phyloP scores from a whole-genome alignment of 352 stramenopile genomes.

The Globisporangium spinosum region DNA sequence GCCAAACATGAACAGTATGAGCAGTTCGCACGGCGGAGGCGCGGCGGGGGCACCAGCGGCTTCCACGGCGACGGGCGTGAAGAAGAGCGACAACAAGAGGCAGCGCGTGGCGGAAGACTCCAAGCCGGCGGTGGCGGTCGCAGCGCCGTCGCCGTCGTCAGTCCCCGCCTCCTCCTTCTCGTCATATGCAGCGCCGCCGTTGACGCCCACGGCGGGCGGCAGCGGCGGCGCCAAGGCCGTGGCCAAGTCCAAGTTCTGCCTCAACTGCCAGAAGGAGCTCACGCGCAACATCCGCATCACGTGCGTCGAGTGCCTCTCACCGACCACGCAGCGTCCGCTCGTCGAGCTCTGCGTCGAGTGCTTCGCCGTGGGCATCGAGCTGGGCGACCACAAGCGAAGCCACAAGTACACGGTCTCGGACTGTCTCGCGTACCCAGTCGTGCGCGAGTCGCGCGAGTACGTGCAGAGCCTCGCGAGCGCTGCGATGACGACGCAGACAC shows the following conservation, averaged over 20 bases:
- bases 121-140: neutral
- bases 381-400: slow-evolving; percentile 77
- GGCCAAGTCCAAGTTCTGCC: slow-evolving; percentile 73
- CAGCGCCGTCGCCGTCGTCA: slow-evolving; percentile 2
- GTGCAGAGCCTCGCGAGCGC: slow-evolving; percentile 11
- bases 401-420: slow-evolving; percentile 83
- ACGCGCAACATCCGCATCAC: slow-evolving; percentile 83
- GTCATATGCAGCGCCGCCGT: slow-evolving; percentile 17
- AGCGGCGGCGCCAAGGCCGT: slow-evolving; percentile 10
- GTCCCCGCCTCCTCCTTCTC: neutral
- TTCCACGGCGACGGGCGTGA: neutral
- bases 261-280: slow-evolving; percentile 86
- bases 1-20: slow-evolving; percentile 17
- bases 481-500: slow-evolving; percentile 4
- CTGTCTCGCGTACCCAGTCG: slow-evolving; percentile 74
- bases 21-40: neutral
- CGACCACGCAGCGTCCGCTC: slow-evolving; percentile 33
- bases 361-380: slow-evolving; percentile 84
- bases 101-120: slow-evolving; percentile 13
- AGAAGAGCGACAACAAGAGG: slow-evolving; percentile 17
- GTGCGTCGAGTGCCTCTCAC: slow-evolving; percentile 62
- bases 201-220: slow-evolving; percentile 18
- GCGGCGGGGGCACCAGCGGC: neutral
- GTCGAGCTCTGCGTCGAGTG: slow-evolving; percentile 95
- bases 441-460: slow-evolving; percentile 36